Conservation (phyloP, 2,329 filamentous ascomycete genomes). For the Ophiostoma angusticollis region DNA sequence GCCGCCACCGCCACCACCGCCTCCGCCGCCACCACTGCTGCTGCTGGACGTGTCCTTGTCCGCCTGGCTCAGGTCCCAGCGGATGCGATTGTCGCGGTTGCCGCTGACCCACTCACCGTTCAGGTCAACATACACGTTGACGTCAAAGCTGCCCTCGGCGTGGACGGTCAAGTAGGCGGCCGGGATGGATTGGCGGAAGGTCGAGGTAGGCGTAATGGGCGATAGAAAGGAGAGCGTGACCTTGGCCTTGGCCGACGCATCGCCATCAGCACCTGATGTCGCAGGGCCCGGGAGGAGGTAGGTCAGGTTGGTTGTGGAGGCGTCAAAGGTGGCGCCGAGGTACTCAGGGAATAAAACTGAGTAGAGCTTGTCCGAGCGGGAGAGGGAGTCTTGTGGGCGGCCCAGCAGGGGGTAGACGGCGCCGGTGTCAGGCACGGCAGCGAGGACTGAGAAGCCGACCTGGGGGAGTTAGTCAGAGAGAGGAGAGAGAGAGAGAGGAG, state of each 20-base stretch:
- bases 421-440: conserved; percentile 27
- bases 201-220: conserved; percentile 70
- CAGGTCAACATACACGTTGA: conserved; percentile 54
- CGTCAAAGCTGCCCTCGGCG: conserved; percentile 51
- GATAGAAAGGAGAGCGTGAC: conserved; percentile 49
- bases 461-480: conserved; percentile 11
- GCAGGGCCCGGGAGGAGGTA: conserved; percentile 24
- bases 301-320: conserved; percentile 23
- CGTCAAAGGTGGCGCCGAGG: conserved; percentile 16
- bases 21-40: conserved; percentile 17
- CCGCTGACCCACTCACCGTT: conserved; percentile 77
- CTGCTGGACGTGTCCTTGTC: no score
- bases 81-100: conserved; percentile 52
- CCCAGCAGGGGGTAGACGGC: conserved; percentile 39
- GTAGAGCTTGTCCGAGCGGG: conserved; percentile 21
- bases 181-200: conserved; percentile 68
- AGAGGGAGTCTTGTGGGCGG: conserved; percentile 36
- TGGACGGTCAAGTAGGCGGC: conserved; percentile 64
- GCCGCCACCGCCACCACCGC: conserved; percentile 15
- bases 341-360: conserved; percentile 26
- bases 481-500: not conserved
- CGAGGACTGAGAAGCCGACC: conserved; percentile 39
- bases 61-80: conserved; percentile 50
- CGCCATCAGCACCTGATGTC: conserved; percentile 5
- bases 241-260: conserved; percentile 19